These are phyloP conservation scores for Pleurostoma richardsiae DNA, from an alignment of 2,329 filamentous ascomycete species.

Conservation along the genomic window DNA sequence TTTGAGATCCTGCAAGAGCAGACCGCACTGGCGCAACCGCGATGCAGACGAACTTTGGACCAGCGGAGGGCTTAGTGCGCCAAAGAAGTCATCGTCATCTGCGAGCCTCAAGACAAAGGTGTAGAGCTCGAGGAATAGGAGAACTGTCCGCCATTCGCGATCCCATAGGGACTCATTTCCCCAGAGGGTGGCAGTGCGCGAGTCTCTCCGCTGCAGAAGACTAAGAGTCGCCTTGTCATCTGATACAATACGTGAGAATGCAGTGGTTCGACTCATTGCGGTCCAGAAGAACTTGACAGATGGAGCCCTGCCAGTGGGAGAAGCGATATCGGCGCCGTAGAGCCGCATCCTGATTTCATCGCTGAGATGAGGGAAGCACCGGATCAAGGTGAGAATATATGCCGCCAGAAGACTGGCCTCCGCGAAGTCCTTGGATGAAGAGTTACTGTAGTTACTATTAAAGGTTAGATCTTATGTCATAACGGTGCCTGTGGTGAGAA, in stretches of 20 bases:
- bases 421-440: constrained; percentile 33
- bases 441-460: constrained; percentile 19
- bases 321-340: constrained; percentile 67
- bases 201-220: constrained; percentile 17
- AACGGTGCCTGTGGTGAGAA: constrained; percentile 1
- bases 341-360: constrained; percentile 95
- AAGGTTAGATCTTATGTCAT: background rate
- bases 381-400: constrained; percentile 79
- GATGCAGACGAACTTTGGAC: constrained; percentile 35
- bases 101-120: constrained; percentile 88
- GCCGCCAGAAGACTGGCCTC: constrained; percentile 74
- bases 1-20: constrained; percentile 67
- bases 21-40: constrained; percentile 56
- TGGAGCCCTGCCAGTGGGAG: constrained; percentile 40
- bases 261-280: constrained; percentile 38
- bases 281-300: constrained; percentile 85
- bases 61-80: constrained; percentile 39
- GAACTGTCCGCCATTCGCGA: constrained; percentile 81
- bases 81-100: constrained; percentile 94
- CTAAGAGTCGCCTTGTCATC: constrained; percentile 20
- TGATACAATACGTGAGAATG: constrained; percentile 28
- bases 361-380: constrained; percentile 74
- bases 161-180: constrained; percentile 27
- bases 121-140: constrained; percentile 92
- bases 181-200: constrained; percentile 6